phyloP scores from a whole-genome alignment of 2,329 filamentous ascomycete species.

The Claviceps maximensis region DNA sequence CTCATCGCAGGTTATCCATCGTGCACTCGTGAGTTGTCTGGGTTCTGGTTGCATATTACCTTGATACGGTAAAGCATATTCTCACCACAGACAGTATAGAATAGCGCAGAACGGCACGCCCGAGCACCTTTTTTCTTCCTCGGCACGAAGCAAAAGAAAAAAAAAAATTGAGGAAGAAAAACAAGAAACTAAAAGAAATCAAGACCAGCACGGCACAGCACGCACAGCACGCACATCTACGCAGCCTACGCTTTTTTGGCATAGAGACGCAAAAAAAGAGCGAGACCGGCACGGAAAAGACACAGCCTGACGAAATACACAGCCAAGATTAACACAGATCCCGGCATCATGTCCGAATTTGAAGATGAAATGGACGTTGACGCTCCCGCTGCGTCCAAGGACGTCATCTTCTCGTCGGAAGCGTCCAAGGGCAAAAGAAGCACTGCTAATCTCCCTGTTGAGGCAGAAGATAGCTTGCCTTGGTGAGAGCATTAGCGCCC shows the following conservation, averaged over 20 bases:
- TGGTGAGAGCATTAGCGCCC: slow-evolving; percentile 44
- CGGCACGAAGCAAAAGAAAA: too few species aligned
- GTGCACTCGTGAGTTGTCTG: too few species aligned
- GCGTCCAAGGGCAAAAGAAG: slow-evolving; percentile 80
- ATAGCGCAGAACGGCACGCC: too few species aligned
- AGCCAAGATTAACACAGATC: neutral
- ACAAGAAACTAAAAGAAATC: too few species aligned
- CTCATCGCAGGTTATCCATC: too few species aligned
- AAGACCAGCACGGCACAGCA: neutral
- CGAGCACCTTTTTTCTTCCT: too few species aligned
- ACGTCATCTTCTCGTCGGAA: slow-evolving; percentile 58
- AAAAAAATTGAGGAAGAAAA: too few species aligned
- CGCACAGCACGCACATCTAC: neutral
- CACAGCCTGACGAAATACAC: neutral
- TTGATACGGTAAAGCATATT: too few species aligned
- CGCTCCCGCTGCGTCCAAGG: slow-evolving; percentile 30
- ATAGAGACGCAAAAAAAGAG: neutral
- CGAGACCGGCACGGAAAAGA: too few species aligned
- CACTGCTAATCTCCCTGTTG: slow-evolving; percentile 82
- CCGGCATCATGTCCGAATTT: slow-evolving; percentile 39
- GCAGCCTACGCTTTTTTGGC: neutral
- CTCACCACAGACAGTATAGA: too few species aligned
- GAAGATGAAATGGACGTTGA: slow-evolving; percentile 51
- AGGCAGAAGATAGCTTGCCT: slow-evolving; percentile 85
- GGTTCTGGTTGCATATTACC: too few species aligned